Base-by-base conservation (phyloP, 805 yeast species). In the Yarrowia bubula region DNA sequence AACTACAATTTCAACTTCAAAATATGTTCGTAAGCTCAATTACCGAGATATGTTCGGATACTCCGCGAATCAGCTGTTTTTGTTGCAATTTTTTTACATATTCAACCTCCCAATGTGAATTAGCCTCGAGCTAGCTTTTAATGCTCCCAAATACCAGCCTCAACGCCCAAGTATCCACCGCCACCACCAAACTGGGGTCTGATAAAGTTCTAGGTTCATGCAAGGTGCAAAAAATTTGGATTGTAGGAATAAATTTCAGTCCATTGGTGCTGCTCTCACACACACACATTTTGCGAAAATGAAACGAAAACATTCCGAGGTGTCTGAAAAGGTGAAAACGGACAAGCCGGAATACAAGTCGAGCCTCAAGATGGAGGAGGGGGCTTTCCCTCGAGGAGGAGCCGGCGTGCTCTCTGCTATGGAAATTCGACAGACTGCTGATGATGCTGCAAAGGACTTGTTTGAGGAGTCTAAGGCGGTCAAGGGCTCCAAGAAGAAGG, bases 351-450 rank as follows among this genome's bases (percentile, higher is more conserved):
- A 55, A 28, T 55, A 13, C 64, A 66, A 55, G 51, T 62, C 71
- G 33, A 58, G 60, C 14, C 42, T 69, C 57, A 17, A 28, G 43
- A 66, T 64, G 31, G 75, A 72, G 66, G 90, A 86, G 66, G 78
- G 81, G 46, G 80, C 88, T 11, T 95, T 95, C 74, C 99, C 99
- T 60, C 89, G 99, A 85, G 99, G 99, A 71, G 99, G 99, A 60
- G 79, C 79, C 7, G 72, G 77, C 14, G 90, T 86, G 31, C 82
- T 95, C 72, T 84, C 96, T 3, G 92, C 98, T 7, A 78, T 95
- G 69, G 99, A 95, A 77, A 86, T 91, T 69, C 92, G 91, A 75
- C 95, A 91, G 73, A 93, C 93, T 61, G 87, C 96, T 44, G 92
- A 91, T 74, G 96, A 93, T 76, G 99, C 93, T 57, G 86, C 92